phyloP scores from a whole-genome alignment of 805 yeast genomes.

The Candida saitoana region DNA sequence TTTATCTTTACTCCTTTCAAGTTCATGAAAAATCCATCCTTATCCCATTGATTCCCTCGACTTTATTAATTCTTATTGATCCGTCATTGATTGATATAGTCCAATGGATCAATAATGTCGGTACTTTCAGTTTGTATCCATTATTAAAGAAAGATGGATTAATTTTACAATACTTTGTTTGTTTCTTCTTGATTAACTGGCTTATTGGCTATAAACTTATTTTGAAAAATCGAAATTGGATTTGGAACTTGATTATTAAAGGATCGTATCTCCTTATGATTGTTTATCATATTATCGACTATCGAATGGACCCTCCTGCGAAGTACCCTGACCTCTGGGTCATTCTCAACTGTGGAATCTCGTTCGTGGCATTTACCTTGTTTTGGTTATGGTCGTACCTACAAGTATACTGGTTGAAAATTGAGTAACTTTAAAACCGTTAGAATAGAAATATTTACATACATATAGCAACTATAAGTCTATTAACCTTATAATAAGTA shows the following conservation, averaged over 20 bases:
- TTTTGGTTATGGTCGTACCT: conserved; percentile 83
- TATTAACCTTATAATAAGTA: no score
- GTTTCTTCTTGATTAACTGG: conserved; percentile 50
- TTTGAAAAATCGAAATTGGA: conserved; percentile 18
- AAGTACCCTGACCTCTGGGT: conserved; percentile 84
- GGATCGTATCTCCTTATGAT: conserved; percentile 41
- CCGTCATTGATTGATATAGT: conserved; percentile 65
- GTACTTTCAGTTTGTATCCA: conserved; percentile 86
- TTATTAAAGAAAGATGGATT: conserved; percentile 73
- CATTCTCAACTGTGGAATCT: conserved; percentile 64
- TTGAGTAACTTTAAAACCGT: background rate
- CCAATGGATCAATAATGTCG: conserved; percentile 83
- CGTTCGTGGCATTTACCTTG: conserved; percentile 68
- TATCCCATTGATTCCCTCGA: conserved; percentile 81
- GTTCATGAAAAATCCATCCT: conserved; percentile 93
- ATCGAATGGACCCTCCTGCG: conserved; percentile 47
- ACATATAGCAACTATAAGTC: no score
- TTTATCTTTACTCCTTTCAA: conserved; percentile 87
- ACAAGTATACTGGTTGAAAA: conserved; percentile 26
- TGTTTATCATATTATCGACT: conserved; percentile 53
- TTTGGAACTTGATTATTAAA: conserved; percentile 24
- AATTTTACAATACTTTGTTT: conserved; percentile 62
- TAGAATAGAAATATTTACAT: no score
- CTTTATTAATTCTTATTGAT: conserved; percentile 52
- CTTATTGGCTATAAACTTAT: conserved; percentile 26